Evolutionary conservation across 306 rosid genomes (phyloP).

Genomic region (Cicer yamashitae): DNA sequence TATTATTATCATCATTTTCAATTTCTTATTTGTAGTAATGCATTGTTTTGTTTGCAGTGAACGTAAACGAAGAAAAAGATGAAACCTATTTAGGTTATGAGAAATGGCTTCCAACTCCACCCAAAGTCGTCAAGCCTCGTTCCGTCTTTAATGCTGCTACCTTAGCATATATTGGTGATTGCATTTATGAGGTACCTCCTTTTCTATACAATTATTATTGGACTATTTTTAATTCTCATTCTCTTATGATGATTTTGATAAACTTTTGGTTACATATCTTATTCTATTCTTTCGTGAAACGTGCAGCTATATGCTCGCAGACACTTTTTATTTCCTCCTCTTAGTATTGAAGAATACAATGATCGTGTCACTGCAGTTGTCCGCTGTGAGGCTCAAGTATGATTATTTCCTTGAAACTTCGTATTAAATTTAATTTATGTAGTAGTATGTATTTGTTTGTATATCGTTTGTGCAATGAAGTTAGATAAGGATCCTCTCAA

Average conservation of each 20-base stretch:
- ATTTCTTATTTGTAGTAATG: background rate
- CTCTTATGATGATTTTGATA: conserved; percentile 3
- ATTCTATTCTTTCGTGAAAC: conserved; percentile 34
- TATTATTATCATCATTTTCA: background rate
- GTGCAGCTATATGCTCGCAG: conserved; percentile 94
- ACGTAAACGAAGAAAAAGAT: conserved; percentile 38
- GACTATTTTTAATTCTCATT: background rate
- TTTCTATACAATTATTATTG: background rate
- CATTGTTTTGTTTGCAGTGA: background rate
- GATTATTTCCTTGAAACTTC: conserved; percentile 32
- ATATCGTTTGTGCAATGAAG: conserved; percentile 12
- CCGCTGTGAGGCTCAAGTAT: conserved; percentile 94
- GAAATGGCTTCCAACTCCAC: conserved; percentile 82
- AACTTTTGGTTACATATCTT: conserved; percentile 31
- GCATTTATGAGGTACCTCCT: conserved; percentile 74
- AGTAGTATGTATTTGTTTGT: background rate
- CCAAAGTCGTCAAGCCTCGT: conserved; percentile 84
- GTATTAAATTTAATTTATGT: too few species aligned
- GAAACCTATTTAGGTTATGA: conserved; percentile 77
- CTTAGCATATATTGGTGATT: conserved; percentile 83
- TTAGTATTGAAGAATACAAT: conserved; percentile 80
- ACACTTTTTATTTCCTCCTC: conserved; percentile 92
- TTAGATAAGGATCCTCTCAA: conserved; percentile 11
- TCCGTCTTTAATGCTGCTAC: conserved; percentile 79
- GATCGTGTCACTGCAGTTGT: conserved; percentile 89